Percentiles rank a stretch among this genome's conserved stretches.
These are phyloP conservation scores for Penicillium griseofulvum DNA, from an alignment of 2,329 filamentous ascomycete genomes.

Conservation along the genomic window DNA sequence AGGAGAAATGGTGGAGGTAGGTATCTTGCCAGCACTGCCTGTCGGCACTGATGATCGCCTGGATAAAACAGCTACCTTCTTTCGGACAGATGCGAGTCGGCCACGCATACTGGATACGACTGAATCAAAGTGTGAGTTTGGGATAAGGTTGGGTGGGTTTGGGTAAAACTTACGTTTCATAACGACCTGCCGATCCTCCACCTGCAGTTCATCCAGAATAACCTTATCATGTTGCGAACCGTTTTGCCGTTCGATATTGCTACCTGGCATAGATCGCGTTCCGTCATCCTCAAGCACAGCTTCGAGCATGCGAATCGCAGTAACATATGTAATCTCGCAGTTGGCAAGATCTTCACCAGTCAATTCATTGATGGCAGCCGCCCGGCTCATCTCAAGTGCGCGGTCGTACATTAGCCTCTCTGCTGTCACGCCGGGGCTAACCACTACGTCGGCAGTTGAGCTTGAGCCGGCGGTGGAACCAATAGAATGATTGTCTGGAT, in stretches of 20 bases:
- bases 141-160: background rate
- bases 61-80: conserved; percentile 50
- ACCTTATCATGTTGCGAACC: conserved; percentile 35
- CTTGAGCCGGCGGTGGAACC: conserved; percentile 58
- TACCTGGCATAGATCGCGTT: conserved; percentile 28
- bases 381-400: conserved; percentile 92
- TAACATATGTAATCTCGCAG: conserved; percentile 90
- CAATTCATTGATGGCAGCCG: conserved; percentile 92
- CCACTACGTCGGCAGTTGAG: conserved; percentile 72
- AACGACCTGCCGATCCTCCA: conserved; percentile 50
- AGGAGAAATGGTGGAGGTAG: conserved; percentile 31
- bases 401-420: conserved; percentile 98
- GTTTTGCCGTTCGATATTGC: conserved; percentile 21
- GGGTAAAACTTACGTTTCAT: conserved; percentile 46
- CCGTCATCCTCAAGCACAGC: conserved; percentile 86
- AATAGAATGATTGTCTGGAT: conserved; percentile 72
- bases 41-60: conserved; percentile 44
- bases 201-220: conserved; percentile 44
- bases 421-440: conserved; percentile 86
- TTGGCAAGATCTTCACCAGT: conserved; percentile 82
- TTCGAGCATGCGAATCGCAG: conserved; percentile 91
- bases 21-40: conserved; percentile 27
- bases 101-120: conserved; percentile 51
- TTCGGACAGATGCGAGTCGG: conserved; percentile 47
- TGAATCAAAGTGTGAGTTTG: conserved; percentile 17